Evolutionary conservation across 176 grass and related monocot genomes (phyloP).

Genomic region (Rhynchospora pubera): DNA sequence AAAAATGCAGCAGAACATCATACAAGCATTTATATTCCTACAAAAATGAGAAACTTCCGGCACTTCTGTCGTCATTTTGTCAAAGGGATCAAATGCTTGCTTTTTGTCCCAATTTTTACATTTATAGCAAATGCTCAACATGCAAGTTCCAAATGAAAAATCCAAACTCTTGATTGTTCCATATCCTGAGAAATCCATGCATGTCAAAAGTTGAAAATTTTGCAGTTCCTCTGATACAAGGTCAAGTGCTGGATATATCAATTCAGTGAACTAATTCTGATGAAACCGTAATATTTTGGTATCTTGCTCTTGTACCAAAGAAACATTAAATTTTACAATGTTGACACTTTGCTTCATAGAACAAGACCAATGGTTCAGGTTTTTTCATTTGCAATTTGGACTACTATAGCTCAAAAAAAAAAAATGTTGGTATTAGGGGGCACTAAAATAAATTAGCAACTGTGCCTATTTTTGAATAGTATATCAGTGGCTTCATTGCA

Average conservation of each 20-base stretch:
- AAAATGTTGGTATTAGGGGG: neutral
- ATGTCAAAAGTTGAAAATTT: no score
- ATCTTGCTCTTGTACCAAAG: neutral
- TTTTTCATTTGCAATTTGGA: neutral
- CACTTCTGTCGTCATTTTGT: neutral
- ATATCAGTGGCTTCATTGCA: neutral
- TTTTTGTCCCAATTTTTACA: neutral
- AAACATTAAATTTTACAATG: neutral
- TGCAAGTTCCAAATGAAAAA: neutral
- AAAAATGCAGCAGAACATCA: conserved; percentile 18
- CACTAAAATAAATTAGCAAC: neutral
- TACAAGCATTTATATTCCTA: conserved; percentile 1
- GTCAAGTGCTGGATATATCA: no score
- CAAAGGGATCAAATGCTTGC: neutral
- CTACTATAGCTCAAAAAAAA: neutral
- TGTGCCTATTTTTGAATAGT: neutral
- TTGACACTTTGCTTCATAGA: neutral
- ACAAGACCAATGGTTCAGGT: neutral
- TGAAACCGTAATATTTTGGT: neutral
- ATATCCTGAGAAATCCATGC: no score
- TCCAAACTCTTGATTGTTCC: neutral
- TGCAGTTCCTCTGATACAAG: no score
- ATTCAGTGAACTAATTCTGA: no score
- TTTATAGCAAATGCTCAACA: neutral
- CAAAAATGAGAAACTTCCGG: conserved; percentile 5